Base-by-base conservation (phyloP, 2,329 filamentous ascomycete species). In the Thyridium curvatum region DNA sequence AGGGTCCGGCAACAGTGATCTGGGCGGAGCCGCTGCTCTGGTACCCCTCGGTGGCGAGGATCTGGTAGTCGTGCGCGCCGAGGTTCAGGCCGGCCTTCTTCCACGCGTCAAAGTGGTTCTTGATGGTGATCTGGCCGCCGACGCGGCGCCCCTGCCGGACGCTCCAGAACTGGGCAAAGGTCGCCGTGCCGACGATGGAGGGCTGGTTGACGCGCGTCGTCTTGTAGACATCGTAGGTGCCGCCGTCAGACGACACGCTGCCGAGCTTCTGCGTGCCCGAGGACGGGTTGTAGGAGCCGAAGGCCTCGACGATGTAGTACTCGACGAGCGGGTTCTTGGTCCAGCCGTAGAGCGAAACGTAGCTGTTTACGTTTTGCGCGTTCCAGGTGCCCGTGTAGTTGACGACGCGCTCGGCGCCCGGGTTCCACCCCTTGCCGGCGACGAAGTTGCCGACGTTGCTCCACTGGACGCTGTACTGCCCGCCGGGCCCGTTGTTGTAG, bases 341-440 rank as follows among this genome's bases (percentile, higher is more conserved):
- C 61, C 61, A 64, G 40, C 61, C 61, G 45, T 64, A 64, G 37
- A 63, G 39, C 31, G 59, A 56, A 34, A 61, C 51, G 32, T 42
- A 51, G 12, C 21, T 32, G 41, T 42, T 42, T 21, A 42, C 51
- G 9, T 47, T 54, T 45, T 49, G 53, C 36, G 47, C 48, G 39
- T 52, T 47, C 50, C 52, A 58, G 33, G 56, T 53, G 34, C 52
- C 53, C 39, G 46, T 51, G 43, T 55, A 55, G 18, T 40, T 40
- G 32, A 55, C 45, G n/a, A 37, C 43, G 18, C 41, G 42, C n/a
- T 52, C 46, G 37, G 46, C 48, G 42, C 73, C 74, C 26, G 72
- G 65, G 41, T 65, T 66, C 74, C 75, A 79, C 33, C 75, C 75
- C 57, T 78, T 79, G 43, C 74, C 75, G 44, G 60, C 71, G 32